Evolutionary conservation across 495 filamentous ascomycete species (phyloP).

Genomic region (Aspergillus campestris): DNA sequence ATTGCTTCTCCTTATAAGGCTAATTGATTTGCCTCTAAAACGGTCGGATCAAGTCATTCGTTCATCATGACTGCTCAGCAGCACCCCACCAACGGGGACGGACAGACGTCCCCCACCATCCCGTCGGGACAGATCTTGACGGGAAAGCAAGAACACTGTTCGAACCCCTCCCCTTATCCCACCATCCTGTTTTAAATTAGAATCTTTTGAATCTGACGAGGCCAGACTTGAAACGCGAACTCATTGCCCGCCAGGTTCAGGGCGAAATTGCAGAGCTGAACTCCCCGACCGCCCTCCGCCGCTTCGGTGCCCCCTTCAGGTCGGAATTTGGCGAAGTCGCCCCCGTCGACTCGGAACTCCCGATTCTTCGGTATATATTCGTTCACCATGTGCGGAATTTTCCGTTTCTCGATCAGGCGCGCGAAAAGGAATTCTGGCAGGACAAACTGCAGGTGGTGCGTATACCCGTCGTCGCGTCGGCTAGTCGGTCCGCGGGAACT

Average conservation of each 20-base stretch:
- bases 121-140: conserved; percentile 57
- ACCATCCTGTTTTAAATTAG: neutral
- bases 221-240: conserved; percentile 92
- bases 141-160: conserved; percentile 97
- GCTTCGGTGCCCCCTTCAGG: conserved; percentile 92
- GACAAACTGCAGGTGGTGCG: conserved; percentile 91
- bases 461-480: conserved; percentile 10
- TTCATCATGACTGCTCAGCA: conserved; percentile 11
- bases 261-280: conserved; percentile 86
- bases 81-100: neutral
- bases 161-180: conserved; percentile 13
- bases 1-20: conserved; percentile 4
- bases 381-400: conserved; percentile 97
- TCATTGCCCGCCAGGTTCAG: conserved; percentile 80
- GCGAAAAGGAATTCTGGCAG: conserved; percentile 99
- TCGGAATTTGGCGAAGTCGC: conserved; percentile 88
- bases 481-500: neutral
- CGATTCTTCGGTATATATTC: conserved; percentile 92
- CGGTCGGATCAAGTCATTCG: conserved; percentile 3
- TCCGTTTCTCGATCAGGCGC: conserved; percentile 89
- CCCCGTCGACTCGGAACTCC: conserved; percentile 88
- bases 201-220: conserved; percentile 15
- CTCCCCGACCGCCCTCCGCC: conserved; percentile 85
- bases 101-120: conserved; percentile 10
- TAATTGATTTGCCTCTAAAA: neutral